A percentile compares a stretch with the other conserved stretches of the same genome.
These are phyloP conservation scores for Alloteropsis angusta DNA, from an alignment of 202 grass and related monocot genomes.

Conservation along the genomic window DNA sequence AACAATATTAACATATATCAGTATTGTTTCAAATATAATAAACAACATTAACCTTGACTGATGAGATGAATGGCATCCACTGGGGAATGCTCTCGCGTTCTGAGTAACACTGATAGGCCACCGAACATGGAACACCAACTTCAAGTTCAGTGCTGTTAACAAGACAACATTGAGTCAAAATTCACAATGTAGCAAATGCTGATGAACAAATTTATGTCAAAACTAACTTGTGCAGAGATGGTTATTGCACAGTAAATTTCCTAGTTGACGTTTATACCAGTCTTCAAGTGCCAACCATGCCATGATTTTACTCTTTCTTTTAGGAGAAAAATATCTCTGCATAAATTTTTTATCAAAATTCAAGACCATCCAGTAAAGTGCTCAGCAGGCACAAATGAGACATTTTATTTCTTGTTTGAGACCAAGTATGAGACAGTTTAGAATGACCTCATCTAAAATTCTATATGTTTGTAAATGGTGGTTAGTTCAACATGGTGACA, in stretches of 20 bases:
- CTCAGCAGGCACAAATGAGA: not conserved
- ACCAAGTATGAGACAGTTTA: not conserved
- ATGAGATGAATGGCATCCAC: conserved; percentile 99
- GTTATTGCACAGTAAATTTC: not conserved
- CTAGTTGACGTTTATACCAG: not conserved
- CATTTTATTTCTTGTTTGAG: not conserved
- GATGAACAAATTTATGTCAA: not conserved
- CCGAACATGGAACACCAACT: conserved; percentile 78
- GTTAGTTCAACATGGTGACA: not conserved
- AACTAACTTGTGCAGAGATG: not conserved
- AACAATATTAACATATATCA: not conserved
- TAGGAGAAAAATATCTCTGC: not conserved
- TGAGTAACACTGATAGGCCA: conserved; percentile 87
- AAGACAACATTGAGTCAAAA: conserved; percentile 15
- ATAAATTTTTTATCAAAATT: not conserved
- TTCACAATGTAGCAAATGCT: not conserved
- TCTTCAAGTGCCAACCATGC: not conserved
- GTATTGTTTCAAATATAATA: not conserved
- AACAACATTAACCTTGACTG: conserved; percentile 42
- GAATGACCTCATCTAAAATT: not conserved
- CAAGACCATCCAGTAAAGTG: not conserved
- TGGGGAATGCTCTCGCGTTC: conserved; percentile 77
- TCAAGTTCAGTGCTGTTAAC: conserved; percentile 66
- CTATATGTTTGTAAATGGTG: not conserved
- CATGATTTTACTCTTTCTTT: not conserved